A percentile compares a stretch with the other conserved stretches of the same genome.
Evolutionary conservation across 2,329 filamentous ascomycete species (phyloP).

Genomic region (Neonectria ditissima): DNA sequence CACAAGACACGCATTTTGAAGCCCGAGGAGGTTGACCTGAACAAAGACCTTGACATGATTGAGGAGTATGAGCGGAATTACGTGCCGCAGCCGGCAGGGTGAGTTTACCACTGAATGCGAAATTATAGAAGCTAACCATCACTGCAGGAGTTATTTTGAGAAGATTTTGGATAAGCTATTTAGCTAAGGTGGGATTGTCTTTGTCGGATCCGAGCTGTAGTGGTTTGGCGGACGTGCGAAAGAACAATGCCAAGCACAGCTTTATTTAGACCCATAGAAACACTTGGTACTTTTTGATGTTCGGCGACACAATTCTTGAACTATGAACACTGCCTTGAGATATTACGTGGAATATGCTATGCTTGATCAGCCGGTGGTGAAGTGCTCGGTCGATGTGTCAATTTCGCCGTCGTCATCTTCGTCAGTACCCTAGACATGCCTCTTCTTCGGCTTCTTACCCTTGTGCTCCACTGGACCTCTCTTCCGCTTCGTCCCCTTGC

Average conservation of each 20-base stretch:
- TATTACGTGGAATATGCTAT: too few species aligned
- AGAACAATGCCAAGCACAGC: neutral
- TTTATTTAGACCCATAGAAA: neutral
- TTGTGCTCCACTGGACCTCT: too few species aligned
- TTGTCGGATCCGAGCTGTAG: too few species aligned
- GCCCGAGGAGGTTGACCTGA: conserved; percentile 71
- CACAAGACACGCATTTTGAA: conserved; percentile 70
- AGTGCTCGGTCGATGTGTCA: neutral
- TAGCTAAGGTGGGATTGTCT: conserved; percentile 12
- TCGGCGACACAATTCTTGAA: neutral
- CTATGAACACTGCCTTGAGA: neutral
- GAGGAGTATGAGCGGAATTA: conserved; percentile 75
- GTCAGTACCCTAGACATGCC: too few species aligned
- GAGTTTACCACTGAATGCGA: conserved; percentile 39
- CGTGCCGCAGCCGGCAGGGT: conserved; percentile 65
- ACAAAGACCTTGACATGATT: conserved; percentile 72
- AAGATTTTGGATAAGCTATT: conserved; percentile 37
- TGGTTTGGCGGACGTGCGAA: too few species aligned
- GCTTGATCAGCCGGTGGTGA: neutral
- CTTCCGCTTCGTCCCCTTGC: too few species aligned
- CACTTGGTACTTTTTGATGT: neutral
- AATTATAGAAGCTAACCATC: conserved; percentile 3
- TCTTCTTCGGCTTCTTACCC: too few species aligned
- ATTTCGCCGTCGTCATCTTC: neutral
- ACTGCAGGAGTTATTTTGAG: conserved; percentile 34